Base-by-base conservation (phyloP, 257 asterid species). In the Misopates orontium region DNA sequence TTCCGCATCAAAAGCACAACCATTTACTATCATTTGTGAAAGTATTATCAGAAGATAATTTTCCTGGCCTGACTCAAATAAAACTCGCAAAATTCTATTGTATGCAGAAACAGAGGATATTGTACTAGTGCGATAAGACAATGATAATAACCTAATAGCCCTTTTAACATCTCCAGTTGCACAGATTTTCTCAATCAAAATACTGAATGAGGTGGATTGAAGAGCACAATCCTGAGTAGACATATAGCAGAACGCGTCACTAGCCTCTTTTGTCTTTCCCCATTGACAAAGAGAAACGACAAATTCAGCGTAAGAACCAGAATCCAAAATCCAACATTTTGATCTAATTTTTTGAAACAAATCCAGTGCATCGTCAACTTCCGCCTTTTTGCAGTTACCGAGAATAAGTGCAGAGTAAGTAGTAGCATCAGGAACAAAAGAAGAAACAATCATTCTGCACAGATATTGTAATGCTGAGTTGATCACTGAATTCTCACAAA, bases 401-500 rank as follows among this genome's bases (percentile, higher is more conserved):
- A 79, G 67, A 32, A 89, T 64, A 66, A 91, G 79, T 76, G 98
- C 81, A 57, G 95, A 85, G 77, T 73, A 89, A 44, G 90, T 82
- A 68, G 67, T 58, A 42, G 87, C 71, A 60, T 84, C 77, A 0
- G 85, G 90, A 51, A 40, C 58, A 55, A 77, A 71, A 5, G 89
- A 83, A 55, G 74, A 80, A 74, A 75, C 52, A 14, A 80, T 62
- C 98, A 88, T 91, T 82, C 85, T 82, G 72, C 84, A 72, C 8
- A 91, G 72, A 80, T 74, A 83, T 75, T 83, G 85, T 78, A 70
- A 32, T 16, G 91, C 95, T 75, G 74, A 78, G 59, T 71, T 55
- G n/a, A 85, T 69, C 68, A 56, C 42, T 7, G 62, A 75, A 18
- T 75, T 70, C 79, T 79, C 85, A 66, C 94, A 78, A 36, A 84